Evolutionary conservation across 306 rosid genomes (phyloP), one percentile per base, ranked within the genome.

Genomic region (Fragaria iinumae): DNA sequence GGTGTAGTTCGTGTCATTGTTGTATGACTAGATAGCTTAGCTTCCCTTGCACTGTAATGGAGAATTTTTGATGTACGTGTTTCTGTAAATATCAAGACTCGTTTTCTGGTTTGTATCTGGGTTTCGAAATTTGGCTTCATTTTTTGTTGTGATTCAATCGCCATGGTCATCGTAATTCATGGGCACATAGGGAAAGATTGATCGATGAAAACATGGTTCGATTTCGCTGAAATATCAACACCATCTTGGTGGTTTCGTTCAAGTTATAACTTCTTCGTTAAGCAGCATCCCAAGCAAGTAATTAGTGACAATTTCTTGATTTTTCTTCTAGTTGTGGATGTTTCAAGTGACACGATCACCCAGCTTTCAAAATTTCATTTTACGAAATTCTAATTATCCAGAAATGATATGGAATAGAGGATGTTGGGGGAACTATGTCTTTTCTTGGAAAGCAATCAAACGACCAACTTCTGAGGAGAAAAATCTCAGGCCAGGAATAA

Each of bases 91-190:
- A 64, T 2, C 5, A 64, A 34, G 69, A 34, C 23, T 36, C 5
- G 69, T 64, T 63, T 64, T 64, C 69, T 17, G 69, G 69, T 16
- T 23, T 34, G 23, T 32, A 32, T 63, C 5, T 64, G 69, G 44
- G 23, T 64, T 64, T 64, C 23, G 13, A 64, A 32, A 29, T 13
- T 62, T 2, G 21, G 11, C 39, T 63, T 5, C 44, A 32, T 1
- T 32, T 63, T 53, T 17, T 3, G 36, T 0, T 3, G 12, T 43
- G 2, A 1, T 57, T 57, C 64, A n/a, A 56, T 56, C 23, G 0
- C 13, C n/a, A 3, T 2, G 11, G 23, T 29, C 11, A 3, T 4
- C 8, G 11, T 60, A 11, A 57, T 17, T 56, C 62, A 56, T 21
- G 62, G 29, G 29, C 29, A 2, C 27, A 55, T 3, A 56, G 13